Evolutionary conservation across 2,329 filamentous ascomycete genomes (phyloP).

Genomic region (Ceratocystiopsis brevicomis): DNA sequence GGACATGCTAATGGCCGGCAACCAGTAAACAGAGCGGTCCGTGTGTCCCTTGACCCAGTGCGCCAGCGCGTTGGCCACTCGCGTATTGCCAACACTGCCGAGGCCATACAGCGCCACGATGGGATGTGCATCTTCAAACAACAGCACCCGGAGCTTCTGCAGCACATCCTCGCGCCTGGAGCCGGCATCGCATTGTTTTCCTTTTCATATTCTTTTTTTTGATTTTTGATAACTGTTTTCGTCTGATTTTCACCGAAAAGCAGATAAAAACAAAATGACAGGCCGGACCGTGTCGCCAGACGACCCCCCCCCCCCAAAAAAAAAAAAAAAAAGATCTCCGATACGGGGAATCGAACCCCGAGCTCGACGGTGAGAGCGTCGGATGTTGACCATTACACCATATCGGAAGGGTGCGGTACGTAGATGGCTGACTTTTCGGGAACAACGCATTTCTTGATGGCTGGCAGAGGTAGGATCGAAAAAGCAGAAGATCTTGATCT

Average conservation of each 20-base stretch:
- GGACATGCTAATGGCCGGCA: conserved; percentile 20
- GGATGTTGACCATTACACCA: conserved; percentile 5
- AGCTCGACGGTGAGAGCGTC: conserved; percentile 10
- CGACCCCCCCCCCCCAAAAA: too few species aligned
- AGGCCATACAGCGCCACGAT: conserved; percentile 12
- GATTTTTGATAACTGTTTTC: too few species aligned
- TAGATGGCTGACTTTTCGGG: conserved; percentile 1
- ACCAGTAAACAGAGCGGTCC: conserved; percentile 24
- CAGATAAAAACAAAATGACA: too few species aligned
- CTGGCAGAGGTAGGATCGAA: not conserved
- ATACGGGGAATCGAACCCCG: conserved; percentile 9
- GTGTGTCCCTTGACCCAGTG: conserved; percentile 18
- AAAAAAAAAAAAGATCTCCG: conserved; percentile 5
- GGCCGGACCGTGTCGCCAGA: too few species aligned
- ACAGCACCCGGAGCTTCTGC: not conserved
- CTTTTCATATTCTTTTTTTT: too few species aligned
- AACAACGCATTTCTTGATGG: not conserved
- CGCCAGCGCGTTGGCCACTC: conserved; percentile 21
- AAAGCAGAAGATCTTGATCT: not conserved
- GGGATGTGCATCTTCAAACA: not conserved
- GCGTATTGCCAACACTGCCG: conserved; percentile 24
- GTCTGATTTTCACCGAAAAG: too few species aligned
- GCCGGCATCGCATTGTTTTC: too few species aligned
- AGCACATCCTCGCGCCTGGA: not conserved
- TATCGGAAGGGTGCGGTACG: not conserved